Evolutionary conservation across 2,329 filamentous ascomycete genomes (phyloP).

Genomic region (Epichloe brachyelytri): DNA sequence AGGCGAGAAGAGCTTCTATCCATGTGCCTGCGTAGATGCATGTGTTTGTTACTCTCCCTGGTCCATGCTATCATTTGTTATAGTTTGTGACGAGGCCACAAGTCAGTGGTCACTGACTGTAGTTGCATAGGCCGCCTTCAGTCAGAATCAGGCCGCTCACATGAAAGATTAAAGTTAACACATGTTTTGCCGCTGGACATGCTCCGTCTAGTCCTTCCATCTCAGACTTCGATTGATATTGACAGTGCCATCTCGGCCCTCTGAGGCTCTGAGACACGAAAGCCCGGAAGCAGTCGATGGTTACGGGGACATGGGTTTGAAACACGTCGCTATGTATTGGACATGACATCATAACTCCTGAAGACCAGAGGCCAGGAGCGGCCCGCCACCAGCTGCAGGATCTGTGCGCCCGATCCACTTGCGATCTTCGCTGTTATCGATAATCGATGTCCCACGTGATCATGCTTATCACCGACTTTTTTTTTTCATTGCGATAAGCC

Average conservation of each 20-base stretch:
- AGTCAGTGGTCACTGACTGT: background rate
- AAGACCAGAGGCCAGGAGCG: background rate
- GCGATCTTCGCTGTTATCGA: constrained; percentile 12
- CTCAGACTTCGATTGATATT: background rate
- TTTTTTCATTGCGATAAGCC: constrained; percentile 13
- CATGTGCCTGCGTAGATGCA: background rate
- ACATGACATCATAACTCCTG: background rate
- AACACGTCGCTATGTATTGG: background rate
- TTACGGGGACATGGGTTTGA: background rate
- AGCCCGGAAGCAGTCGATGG: background rate
- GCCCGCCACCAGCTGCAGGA: background rate
- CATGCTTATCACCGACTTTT: constrained; percentile 16
- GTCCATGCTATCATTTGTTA: background rate
- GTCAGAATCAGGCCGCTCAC: background rate
- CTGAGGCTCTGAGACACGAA: constrained; percentile 2
- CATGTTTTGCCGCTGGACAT: background rate
- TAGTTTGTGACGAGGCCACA: background rate
- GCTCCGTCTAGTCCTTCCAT: background rate
- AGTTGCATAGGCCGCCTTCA: background rate
- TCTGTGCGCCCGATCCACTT: background rate
- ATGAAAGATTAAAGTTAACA: background rate
- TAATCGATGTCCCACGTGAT: constrained; percentile 13
- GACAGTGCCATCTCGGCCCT: background rate
- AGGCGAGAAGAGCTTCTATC: background rate
- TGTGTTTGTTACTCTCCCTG: background rate